Evolutionary conservation across 192 early-diverging fungal species (phyloP).

Genomic region (Coemansia sp.): DNA sequence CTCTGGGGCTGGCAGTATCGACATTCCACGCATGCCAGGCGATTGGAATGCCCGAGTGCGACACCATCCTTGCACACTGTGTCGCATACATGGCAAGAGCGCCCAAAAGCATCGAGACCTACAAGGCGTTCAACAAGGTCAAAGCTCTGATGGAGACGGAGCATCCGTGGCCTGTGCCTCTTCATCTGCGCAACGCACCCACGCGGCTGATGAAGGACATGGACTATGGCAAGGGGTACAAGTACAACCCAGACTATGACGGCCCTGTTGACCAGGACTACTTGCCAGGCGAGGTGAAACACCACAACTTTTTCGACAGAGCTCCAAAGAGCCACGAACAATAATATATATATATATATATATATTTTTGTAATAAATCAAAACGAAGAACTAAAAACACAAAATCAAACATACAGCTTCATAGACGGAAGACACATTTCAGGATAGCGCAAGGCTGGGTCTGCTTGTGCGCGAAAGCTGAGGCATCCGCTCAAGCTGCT

Average conservation of each 20-base stretch:
- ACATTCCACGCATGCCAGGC: conserved; percentile 82
- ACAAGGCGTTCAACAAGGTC: conserved; percentile 72
- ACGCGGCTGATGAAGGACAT: conserved; percentile 78
- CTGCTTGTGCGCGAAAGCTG: conserved; percentile 7
- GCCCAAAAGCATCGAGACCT: conserved; percentile 78
- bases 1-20: conserved; percentile 70
- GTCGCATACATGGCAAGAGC: conserved; percentile 77
- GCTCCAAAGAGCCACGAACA: not conserved
- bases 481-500: conserved; percentile 39
- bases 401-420: not conserved
- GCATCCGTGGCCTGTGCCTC: conserved; percentile 75
- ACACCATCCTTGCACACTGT: conserved; percentile 77
- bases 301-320: conserved; percentile 59
- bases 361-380: not conserved
- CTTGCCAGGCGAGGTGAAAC: conserved; percentile 66
- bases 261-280: conserved; percentile 78
- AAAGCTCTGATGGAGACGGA: conserved; percentile 63
- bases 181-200: conserved; percentile 83
- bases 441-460: not conserved
- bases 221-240: conserved; percentile 78
- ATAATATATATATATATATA: not conserved
- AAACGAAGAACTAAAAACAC: not conserved
- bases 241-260: conserved; percentile 79
- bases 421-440: not conserved
- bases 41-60: conserved; percentile 93